Evolutionary conservation across 306 rosid species (phyloP).

Genomic region (Vigna mungo): DNA sequence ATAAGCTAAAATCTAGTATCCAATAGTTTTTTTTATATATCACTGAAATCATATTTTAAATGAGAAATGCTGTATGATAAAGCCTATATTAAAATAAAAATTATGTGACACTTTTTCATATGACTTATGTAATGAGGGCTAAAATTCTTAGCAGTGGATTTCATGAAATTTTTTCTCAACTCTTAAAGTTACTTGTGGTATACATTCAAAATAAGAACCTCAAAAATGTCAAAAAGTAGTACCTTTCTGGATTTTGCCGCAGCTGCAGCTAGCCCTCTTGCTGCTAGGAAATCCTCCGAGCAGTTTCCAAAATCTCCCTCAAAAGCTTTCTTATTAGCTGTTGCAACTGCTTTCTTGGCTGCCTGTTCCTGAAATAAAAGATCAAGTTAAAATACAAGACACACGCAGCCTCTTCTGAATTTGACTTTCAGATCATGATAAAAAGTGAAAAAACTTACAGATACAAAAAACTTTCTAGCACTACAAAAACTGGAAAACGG

Average conservation of each 20-base stretch:
- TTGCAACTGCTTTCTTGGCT: conserved; percentile 59
- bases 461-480: not conserved
- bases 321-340: conserved; percentile 53
- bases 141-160: not conserved
- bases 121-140: not conserved
- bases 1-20: conserved; percentile 30
- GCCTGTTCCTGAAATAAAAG: conserved; percentile 66
- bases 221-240: conserved; percentile 13
- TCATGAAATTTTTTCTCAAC: not conserved
- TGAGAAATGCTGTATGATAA: not conserved
- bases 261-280: conserved; percentile 54
- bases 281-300: conserved; percentile 53
- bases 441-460: not conserved
- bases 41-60: not conserved
- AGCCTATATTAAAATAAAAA: not conserved
- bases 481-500: not conserved
- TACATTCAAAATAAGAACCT: conserved; percentile 18
- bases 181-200: not conserved
- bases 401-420: not conserved
- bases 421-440: conserved; percentile 9
- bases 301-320: conserved; percentile 55
- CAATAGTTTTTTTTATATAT: no score
- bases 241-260: conserved; percentile 65
- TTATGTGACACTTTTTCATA: not conserved
- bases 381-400: not conserved